phyloP scores from a whole-genome alignment of 257 asterid genomes.

The Mitragyna speciosa region DNA sequence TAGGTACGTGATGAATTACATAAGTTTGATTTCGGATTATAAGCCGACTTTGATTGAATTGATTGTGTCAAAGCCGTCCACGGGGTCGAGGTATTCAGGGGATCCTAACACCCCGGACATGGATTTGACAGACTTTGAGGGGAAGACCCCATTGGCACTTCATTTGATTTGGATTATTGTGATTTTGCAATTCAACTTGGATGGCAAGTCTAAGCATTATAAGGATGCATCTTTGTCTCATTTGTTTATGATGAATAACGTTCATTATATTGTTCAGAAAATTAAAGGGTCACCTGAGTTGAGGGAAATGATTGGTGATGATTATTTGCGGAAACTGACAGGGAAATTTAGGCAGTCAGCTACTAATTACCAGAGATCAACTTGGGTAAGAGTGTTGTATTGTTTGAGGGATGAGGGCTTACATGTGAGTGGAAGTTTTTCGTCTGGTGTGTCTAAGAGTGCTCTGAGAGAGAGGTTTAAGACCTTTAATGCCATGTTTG shows the following conservation, averaged over 20 bases:
- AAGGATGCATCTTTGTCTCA: slow-evolving; percentile 76
- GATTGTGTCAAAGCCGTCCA: slow-evolving; percentile 70
- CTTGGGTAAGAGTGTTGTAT: slow-evolving; percentile 77
- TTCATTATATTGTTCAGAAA: slow-evolving; percentile 82
- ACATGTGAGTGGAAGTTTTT: slow-evolving; percentile 74
- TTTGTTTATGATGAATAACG: slow-evolving; percentile 88
- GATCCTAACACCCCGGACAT: slow-evolving; percentile 69
- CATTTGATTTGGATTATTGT: slow-evolving; percentile 82
- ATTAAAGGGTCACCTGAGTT: slow-evolving; percentile 68
- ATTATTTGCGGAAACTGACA: slow-evolving; percentile 52
- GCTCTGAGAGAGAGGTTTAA: slow-evolving; percentile 83
- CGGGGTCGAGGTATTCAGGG: slow-evolving; percentile 59
- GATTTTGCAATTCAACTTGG: slow-evolving; percentile 75
- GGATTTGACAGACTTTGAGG: slow-evolving; percentile 71
- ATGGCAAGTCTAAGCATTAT: slow-evolving; percentile 70
- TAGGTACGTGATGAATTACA: slow-evolving; percentile 90
- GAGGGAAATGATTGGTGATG: slow-evolving; percentile 88
- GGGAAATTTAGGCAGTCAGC: slow-evolving; percentile 68
- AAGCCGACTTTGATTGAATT: slow-evolving; percentile 61
- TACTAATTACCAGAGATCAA: slow-evolving; percentile 65
- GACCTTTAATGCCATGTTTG: slow-evolving; percentile 83
- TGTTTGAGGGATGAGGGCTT: slow-evolving; percentile 90
- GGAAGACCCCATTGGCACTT: slow-evolving; percentile 56
- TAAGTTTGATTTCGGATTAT: slow-evolving; percentile 76
- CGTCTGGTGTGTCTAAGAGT: slow-evolving; percentile 82